Evolutionary conservation across 2,329 filamentous ascomycete species (phyloP).

Genomic region (Aspergillus novoparasiticus): DNA sequence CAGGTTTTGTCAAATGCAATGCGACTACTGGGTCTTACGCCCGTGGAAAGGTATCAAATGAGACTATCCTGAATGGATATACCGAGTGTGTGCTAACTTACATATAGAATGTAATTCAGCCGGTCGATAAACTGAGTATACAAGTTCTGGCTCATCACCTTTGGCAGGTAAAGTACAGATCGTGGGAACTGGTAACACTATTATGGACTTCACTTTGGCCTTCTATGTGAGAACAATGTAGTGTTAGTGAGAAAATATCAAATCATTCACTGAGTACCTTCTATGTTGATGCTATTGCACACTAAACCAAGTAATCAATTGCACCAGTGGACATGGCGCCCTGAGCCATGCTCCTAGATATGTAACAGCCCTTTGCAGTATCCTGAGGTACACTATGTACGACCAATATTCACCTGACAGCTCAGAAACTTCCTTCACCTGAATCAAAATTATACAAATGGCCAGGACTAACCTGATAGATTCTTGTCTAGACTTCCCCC

Average conservation of each 20-base stretch:
- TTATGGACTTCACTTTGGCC: background rate
- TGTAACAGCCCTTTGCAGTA: background rate
- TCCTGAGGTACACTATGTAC: background rate
- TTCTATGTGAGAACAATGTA: background rate
- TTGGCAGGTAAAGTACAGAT: background rate
- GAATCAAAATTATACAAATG: background rate
- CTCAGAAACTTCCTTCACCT: background rate
- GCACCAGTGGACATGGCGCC: background rate
- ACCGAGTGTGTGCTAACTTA: background rate
- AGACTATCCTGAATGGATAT: background rate
- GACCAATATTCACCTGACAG: background rate
- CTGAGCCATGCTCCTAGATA: background rate
- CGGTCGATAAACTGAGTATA: constrained; percentile 10
- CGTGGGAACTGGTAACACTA: background rate
- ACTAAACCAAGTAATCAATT: background rate
- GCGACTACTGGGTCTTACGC: too few species aligned
- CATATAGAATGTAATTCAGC: background rate
- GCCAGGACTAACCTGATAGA: background rate
- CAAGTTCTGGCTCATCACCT: background rate
- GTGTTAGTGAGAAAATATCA: background rate
- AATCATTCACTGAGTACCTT: background rate
- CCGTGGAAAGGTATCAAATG: background rate
- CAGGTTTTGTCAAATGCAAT: background rate
- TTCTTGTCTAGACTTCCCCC: background rate
- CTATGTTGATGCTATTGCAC: background rate